Evolutionary conservation across 371 early-diverging fungal species (phyloP), one percentile per base, ranked within the genome.

Genomic region (Mortierella sp.): DNA sequence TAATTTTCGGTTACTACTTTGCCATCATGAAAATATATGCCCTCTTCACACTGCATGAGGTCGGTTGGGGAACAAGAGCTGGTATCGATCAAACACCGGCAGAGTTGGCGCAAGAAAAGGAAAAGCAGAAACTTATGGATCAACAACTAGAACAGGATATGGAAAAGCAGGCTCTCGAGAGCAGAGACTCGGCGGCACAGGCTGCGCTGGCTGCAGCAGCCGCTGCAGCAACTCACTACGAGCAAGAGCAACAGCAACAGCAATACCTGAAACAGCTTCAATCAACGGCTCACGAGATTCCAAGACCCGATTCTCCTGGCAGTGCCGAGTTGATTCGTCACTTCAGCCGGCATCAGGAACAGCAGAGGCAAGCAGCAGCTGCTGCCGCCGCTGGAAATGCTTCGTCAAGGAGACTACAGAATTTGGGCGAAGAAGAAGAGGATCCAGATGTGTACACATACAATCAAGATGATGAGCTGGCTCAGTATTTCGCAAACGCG

Each of bases 21-120:
- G 91, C 92, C 15, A 82, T 90, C 76, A 91, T 91, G 92, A 93
- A 92, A 74, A 65, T 91, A 13, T 92, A 91, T 74, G 92, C 92
- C 7, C 80, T 93, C 28, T 93, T 90, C 60, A 94, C 94, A 0
- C 78, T 93, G 24, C 90, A 93, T 66, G 88, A 88, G 57, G 91
- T 91, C 52, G 92, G 89, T 4, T 94, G 94, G 94, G 94, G 94
- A 38, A 94, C 94, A 0, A 85, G 93, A 41, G 86, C 85, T 4
- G 93, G 93, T 64, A 76, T 86, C 33, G 77, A 77, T 33, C 78
- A 69, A 16, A 71, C 75, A 13, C 79, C 82, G 0, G 72, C 64
- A 47, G 83, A 69, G 40, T 22, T 64, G 55, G 73, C 63, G 19
- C 70, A 75, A 22, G 82, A 74, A 40, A 79, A 76, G 73, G 76